Percentiles rank a stretch among this genome's conserved stretches.
phyloP scores from a whole-genome alignment of 495 filamentous ascomycete genomes.

The Aspergillus sclerotiicarbonarius region DNA sequence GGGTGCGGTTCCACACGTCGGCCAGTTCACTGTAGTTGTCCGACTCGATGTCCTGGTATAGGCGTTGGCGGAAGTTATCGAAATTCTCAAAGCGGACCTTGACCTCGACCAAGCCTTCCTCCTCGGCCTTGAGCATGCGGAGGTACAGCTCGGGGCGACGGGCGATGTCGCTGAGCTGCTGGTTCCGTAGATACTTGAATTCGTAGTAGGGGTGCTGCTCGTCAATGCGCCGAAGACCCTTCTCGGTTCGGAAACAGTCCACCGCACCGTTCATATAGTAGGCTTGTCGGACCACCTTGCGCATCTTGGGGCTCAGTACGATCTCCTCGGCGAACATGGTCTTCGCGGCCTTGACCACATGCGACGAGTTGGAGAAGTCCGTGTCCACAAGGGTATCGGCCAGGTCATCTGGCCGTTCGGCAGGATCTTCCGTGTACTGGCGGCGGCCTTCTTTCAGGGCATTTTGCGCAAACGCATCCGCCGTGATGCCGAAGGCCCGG shows the following conservation, averaged over 20 bases:
- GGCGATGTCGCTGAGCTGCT: constrained; percentile 76
- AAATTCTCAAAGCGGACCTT: constrained; percentile 72
- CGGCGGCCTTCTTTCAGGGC: constrained; percentile 72
- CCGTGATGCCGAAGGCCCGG: constrained; percentile 83
- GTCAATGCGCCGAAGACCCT: constrained; percentile 90
- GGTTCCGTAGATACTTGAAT: constrained; percentile 92
- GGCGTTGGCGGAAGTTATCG: constrained; percentile 65
- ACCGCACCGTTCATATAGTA: constrained; percentile 81
- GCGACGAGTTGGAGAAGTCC: constrained; percentile 73
- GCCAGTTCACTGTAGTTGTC: constrained; percentile 94
- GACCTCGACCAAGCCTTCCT: constrained; percentile 86
- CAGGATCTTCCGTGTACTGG: constrained; percentile 79
- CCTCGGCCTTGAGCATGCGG: constrained; percentile 94
- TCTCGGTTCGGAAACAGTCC: constrained; percentile 87
- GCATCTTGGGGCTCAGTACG: constrained; percentile 81
- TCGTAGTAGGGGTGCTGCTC: constrained; percentile 96
- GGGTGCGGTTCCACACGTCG: constrained; percentile 89
- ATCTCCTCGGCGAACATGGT: constrained; percentile 91
- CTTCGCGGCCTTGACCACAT: constrained; percentile 74
- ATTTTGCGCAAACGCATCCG: constrained; percentile 83
- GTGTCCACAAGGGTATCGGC: constrained; percentile 72
- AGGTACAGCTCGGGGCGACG: constrained; percentile 82
- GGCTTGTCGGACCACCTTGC: constrained; percentile 75
- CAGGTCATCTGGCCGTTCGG: constrained; percentile 72
- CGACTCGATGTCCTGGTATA: constrained; percentile 80